Evolutionary conservation across 2,329 filamentous ascomycete species (phyloP).

Genomic region (Rhynchosporium graminicola): DNA sequence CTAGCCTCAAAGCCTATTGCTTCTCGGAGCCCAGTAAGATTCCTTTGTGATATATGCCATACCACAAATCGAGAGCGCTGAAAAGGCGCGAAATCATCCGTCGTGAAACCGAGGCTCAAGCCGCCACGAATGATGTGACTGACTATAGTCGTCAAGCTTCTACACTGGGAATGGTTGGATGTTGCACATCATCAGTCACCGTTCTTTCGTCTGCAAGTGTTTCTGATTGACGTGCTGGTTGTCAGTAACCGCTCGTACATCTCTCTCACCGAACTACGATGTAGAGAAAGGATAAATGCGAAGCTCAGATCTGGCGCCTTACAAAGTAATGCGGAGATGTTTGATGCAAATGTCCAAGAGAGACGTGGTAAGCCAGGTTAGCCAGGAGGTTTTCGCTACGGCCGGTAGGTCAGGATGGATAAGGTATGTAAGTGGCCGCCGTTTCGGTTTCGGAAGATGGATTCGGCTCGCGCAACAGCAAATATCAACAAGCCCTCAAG

Average conservation of each 20-base stretch:
- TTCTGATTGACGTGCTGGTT: too few species aligned
- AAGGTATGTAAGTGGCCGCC: too few species aligned
- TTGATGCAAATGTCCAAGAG: neutral
- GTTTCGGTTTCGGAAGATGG: neutral
- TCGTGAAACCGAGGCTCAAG: neutral
- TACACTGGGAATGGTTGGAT: neutral
- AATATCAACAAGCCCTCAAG: constrained; percentile 2
- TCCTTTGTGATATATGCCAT: neutral
- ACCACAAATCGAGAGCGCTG: neutral
- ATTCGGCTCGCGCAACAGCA: constrained; percentile 7
- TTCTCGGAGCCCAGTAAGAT: neutral
- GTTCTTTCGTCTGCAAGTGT: too few species aligned
- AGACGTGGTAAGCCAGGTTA: neutral
- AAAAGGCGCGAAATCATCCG: neutral
- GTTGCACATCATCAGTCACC: too few species aligned
- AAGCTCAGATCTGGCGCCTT: neutral
- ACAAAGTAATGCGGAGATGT: neutral
- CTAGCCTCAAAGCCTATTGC: neutral
- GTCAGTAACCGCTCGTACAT: too few species aligned
- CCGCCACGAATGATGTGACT: neutral
- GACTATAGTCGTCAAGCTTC: neutral
- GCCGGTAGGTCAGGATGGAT: neutral
- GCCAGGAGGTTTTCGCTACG: constrained; percentile 3
- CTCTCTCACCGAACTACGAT: too few species aligned
- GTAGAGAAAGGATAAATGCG: neutral